Evolutionary conservation across 2,329 filamentous ascomycete genomes (phyloP), one percentile per base, ranked within the genome.

Genomic region (Diaporthe citri): DNA sequence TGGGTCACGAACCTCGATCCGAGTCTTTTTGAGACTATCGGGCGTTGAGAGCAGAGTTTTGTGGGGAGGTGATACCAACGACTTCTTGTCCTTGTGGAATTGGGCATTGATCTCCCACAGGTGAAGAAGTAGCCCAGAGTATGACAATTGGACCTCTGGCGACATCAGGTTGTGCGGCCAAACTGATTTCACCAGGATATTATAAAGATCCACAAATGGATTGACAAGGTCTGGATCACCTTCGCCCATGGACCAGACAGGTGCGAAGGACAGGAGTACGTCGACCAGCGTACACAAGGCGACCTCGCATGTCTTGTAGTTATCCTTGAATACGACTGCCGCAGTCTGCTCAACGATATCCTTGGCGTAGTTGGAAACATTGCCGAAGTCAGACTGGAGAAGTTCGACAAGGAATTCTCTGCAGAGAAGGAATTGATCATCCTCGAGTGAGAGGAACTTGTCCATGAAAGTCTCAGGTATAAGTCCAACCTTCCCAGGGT

Each of bases 141-240:
- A 86, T 1, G 88, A 87, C 71, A 92, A 90, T 77, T 96, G 92
- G 1, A 93, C 90, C 74, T 87, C 88, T 2, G 92, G 85, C 0
- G 96, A 97, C 64, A 95, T 88, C 51, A 93, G 88, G 59, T 92
- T 92, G 59, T 90, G 92, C 8, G 90, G 88, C 36, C 98, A 84
- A 41, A 92, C 90, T 25, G 88, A 88, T 72, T 90, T 90, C 62
- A 95, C 89, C 77, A 97, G 93, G 86, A 95, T 95, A 59, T 90
- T 85, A 82, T 98, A 98, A 28, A 98, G 85, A 76, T 97, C 93
- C 28, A 91, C 89, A 4, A 93, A 94, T 55, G 90, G 87, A 4
- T 90, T 89, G n/a, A 88, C 88, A 3, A 98, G 85, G 10, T 75
- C 55, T 17, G 73, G 46, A 1, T 91, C 86, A 46, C 89, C 88